These are phyloP conservation scores for Mycena kentingensis DNA, from an alignment of 768 basidiomycete genomes.

Conservation along the genomic window DNA sequence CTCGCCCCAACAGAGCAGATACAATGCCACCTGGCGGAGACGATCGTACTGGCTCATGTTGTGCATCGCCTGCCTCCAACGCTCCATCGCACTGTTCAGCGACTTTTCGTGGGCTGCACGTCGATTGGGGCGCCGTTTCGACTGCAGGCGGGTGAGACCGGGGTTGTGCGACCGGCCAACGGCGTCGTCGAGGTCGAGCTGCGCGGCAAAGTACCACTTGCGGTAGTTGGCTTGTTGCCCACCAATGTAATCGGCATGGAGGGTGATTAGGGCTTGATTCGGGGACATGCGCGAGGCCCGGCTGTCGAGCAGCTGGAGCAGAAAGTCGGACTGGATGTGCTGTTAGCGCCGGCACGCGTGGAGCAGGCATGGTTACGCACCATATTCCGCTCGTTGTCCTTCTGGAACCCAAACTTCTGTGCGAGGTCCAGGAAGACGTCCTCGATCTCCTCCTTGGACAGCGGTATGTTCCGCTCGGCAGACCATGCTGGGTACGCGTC, in stretches of 20 bases:
- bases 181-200: constrained; percentile 97
- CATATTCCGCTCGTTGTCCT: constrained; percentile 95
- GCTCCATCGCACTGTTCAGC: constrained; percentile 80
- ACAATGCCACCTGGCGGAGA: constrained; percentile 93
- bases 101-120: constrained; percentile 60
- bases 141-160: constrained; percentile 81
- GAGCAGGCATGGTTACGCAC: constrained; percentile 41
- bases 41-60: constrained; percentile 99
- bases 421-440: constrained; percentile 96
- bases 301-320: constrained; percentile 97
- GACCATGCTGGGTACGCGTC: constrained; percentile 97
- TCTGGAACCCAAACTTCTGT: constrained; percentile 98
- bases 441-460: constrained; percentile 99
- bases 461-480: constrained; percentile 88
- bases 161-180: constrained; percentile 92
- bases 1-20: constrained; percentile 96
- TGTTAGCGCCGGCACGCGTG: constrained; percentile 1
- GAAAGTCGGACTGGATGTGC: constrained; percentile 80
- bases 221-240: constrained; percentile 98
- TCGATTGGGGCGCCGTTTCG: constrained; percentile 54
- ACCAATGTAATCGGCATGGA: constrained; percentile 99
- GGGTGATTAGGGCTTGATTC: constrained; percentile 89
- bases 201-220: constrained; percentile 99
- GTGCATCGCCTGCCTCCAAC: constrained; percentile 98
- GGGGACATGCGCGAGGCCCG: constrained; percentile 97